Percentiles rank a stretch among this genome's conserved stretches.
Evolutionary conservation across 768 basidiomycete species (phyloP).

Genomic region (Nidularia pulvinata): DNA sequence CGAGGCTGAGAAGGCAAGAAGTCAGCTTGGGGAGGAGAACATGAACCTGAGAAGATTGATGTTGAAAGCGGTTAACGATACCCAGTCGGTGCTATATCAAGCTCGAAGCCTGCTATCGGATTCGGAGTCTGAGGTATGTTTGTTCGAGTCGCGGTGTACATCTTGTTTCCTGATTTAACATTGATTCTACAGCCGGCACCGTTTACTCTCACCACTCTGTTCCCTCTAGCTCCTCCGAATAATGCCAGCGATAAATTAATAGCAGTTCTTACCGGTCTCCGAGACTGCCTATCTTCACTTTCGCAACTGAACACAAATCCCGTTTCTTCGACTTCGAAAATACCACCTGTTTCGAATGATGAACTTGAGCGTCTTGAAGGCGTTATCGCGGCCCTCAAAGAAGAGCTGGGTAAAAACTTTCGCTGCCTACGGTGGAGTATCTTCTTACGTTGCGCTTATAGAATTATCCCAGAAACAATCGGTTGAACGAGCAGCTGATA

Average conservation of each 20-base stretch:
- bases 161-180: too few relatives aligned
- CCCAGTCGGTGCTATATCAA: conserved; percentile 54
- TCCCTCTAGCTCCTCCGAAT: conserved; percentile 51
- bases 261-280: conserved; percentile 39
- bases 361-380: conserved; percentile 51
- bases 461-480: conserved; percentile 49
- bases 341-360: conserved; percentile 21
- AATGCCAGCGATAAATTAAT: conserved; percentile 47
- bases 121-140: too few relatives aligned
- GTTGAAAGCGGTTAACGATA: conserved; percentile 62
- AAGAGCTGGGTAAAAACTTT: conserved; percentile 55
- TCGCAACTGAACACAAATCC: conserved; percentile 20
- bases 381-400: conserved; percentile 47
- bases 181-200: conserved; percentile 45
- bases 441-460: conserved; percentile 15
- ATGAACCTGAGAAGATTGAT: conserved; percentile 57
- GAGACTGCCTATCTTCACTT: conserved; percentile 25
- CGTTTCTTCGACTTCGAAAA: conserved; percentile 9
- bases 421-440: neutral
- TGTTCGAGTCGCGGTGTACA: too few relatives aligned
- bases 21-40: conserved; percentile 66
- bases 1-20: conserved; percentile 69
- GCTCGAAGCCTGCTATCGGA: too few relatives aligned
- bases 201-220: conserved; percentile 46
- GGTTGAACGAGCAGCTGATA: conserved; percentile 36